phyloP scores from a whole-genome alignment of 176 grass and related monocot genomes.

The Triticum timopheevii region DNA sequence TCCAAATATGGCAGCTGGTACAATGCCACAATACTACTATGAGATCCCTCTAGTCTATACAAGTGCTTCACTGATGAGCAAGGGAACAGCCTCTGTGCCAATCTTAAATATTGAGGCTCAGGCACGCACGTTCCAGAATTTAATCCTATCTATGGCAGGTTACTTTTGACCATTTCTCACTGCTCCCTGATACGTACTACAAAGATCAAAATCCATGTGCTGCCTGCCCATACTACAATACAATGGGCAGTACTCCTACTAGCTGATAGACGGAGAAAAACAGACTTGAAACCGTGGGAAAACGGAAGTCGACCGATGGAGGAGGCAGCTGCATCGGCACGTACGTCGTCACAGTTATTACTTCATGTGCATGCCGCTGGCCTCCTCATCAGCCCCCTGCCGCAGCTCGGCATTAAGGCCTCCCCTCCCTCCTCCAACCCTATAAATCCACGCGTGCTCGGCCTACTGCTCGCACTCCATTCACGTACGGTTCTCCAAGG shows the following conservation, averaged over 20 bases:
- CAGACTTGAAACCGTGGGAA: too few relatives aligned
- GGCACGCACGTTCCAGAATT: not conserved
- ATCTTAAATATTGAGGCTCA: slow-evolving; percentile 19
- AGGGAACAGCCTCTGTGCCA: not conserved
- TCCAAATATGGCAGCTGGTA: not conserved
- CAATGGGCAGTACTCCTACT: too few relatives aligned
- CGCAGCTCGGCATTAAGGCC: slow-evolving; percentile 4
- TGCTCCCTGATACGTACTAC: not conserved
- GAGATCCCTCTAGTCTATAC: slow-evolving; percentile 12
- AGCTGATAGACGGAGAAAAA: too few relatives aligned
- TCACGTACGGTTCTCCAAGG: not conserved
- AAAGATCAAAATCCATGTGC: too few relatives aligned
- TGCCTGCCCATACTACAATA: too few relatives aligned
- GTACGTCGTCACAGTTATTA: too few relatives aligned
- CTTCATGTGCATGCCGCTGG: too few relatives aligned
- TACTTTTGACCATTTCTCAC: not conserved
- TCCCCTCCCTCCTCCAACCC: not conserved
- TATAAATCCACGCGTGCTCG: slow-evolving; percentile 44
- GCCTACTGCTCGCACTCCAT: not conserved
- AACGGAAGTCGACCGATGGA: too few relatives aligned
- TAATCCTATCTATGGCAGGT: not conserved
- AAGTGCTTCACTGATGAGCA: not conserved
- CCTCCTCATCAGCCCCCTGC: slow-evolving; percentile 19
- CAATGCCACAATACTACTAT: not conserved
- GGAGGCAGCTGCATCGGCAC: too few relatives aligned